Conservation (phyloP, 139 green algal species). For the Auxenochlorella pyrenoidosa region DNA sequence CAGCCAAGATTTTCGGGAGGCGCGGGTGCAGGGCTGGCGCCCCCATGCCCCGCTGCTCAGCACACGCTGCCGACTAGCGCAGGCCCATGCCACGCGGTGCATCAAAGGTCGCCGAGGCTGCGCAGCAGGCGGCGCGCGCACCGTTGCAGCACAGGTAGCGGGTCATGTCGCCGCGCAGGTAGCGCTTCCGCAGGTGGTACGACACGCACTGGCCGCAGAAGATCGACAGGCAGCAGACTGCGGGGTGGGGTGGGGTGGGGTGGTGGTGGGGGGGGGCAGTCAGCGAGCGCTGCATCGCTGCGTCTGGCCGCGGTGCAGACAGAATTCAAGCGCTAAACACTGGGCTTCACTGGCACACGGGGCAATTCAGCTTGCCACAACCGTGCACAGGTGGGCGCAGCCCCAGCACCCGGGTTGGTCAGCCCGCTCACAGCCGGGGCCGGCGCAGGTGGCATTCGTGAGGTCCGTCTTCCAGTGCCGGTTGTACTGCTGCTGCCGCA, state of each 20-base stretch:
- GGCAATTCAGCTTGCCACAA: too few species aligned
- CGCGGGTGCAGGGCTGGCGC: not conserved
- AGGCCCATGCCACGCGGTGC: too few species aligned
- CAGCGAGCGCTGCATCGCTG: not conserved
- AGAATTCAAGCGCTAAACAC: too few species aligned
- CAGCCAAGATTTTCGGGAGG: too few species aligned
- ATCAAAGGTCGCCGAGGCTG: too few species aligned
- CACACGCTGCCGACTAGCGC: too few species aligned
- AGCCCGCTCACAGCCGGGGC: constrained; percentile 25
- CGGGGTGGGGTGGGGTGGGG: too few species aligned
- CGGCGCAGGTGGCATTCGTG: not conserved
- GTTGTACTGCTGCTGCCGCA: constrained; percentile 19
- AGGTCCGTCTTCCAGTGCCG: constrained; percentile 38
- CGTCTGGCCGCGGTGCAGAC: not conserved
- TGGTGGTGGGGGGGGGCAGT: not conserved
- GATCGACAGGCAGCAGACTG: constrained; percentile 45
- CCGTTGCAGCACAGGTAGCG: constrained; percentile 22
- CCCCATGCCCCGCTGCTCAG: too few species aligned
- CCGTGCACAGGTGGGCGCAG: too few species aligned
- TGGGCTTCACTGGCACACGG: too few species aligned
- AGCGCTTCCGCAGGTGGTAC: constrained; percentile 75
- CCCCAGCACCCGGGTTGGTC: too few species aligned
- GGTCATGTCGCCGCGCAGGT: constrained; percentile 78
- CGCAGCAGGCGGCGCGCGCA: not conserved
- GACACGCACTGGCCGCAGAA: constrained; percentile 70